Conservation (phyloP, 495 filamentous ascomycete species). For the Darksidea phi region DNA sequence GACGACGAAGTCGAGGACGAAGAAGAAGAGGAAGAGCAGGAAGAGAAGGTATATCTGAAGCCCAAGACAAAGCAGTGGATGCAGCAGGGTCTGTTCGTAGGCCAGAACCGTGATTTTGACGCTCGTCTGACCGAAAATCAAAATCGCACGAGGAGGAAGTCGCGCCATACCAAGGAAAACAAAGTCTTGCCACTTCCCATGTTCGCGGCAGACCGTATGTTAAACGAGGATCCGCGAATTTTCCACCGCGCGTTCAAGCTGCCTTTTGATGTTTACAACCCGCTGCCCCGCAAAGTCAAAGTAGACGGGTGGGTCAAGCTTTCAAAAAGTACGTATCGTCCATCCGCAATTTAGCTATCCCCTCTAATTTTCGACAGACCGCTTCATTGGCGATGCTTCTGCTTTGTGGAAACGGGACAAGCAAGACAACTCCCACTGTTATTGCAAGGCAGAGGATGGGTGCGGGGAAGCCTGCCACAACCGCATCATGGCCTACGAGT, state of each 20-base stretch:
- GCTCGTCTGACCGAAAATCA: slow-evolving; percentile 58
- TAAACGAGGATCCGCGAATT: slow-evolving; percentile 53
- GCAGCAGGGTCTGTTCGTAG: slow-evolving; percentile 81
- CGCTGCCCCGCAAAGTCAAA: slow-evolving; percentile 81
- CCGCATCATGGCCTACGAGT: slow-evolving; percentile 95
- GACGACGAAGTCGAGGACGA: slow-evolving; percentile 17
- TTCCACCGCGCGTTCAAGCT: slow-evolving; percentile 76
- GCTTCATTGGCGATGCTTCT: slow-evolving; percentile 87
- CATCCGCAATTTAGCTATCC: background rate
- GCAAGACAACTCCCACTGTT: slow-evolving; percentile 73
- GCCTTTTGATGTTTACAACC: slow-evolving; percentile 85
- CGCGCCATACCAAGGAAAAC: slow-evolving; percentile 44
- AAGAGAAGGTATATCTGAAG: slow-evolving; percentile 23
- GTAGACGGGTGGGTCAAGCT: slow-evolving; percentile 87
- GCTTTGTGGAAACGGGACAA: slow-evolving; percentile 79
- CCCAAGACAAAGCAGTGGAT: slow-evolving; percentile 58
- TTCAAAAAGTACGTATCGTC: slow-evolving; percentile 69
- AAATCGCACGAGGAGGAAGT: slow-evolving; percentile 23
- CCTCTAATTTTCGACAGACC: slow-evolving; percentile 55
- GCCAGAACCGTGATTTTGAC: slow-evolving; percentile 68
- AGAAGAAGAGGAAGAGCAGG: slow-evolving; percentile 18
- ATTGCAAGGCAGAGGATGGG: slow-evolving; percentile 72
- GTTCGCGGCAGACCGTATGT: slow-evolving; percentile 54
- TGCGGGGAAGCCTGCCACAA: slow-evolving; percentile 92
- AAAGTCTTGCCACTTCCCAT: slow-evolving; percentile 63